phyloP scores from a whole-genome alignment of 768 basidiomycete species.

The Phylloporus sp. region DNA sequence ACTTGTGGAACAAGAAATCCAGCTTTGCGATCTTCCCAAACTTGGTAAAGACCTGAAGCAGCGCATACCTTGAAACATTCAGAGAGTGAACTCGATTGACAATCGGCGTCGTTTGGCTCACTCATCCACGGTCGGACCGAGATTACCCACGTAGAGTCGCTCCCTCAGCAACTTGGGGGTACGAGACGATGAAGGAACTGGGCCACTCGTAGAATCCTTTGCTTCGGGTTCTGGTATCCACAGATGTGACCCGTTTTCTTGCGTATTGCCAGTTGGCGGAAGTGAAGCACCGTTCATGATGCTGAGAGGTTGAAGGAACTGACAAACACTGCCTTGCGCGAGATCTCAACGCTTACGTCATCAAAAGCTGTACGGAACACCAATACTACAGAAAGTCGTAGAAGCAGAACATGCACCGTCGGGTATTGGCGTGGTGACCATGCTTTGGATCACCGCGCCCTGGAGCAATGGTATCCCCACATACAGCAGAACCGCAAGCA shows the following conservation, averaged over 20 bases:
- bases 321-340: not conserved
- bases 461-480: too few species aligned
- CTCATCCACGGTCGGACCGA: conserved; percentile 86
- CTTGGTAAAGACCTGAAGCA: conserved; percentile 87
- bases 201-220: conserved; percentile 12
- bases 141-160: conserved; percentile 85
- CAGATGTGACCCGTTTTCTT: conserved; percentile 19
- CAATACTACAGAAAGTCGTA: too few species aligned
- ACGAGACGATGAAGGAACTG: conserved; percentile 23
- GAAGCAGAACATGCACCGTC: not conserved
- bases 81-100: conserved; percentile 1
- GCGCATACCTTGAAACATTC: conserved; percentile 57
- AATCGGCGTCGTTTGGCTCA: conserved; percentile 32
- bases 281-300: conserved; percentile 13
- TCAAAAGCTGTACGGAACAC: too few species aligned
- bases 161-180: conserved; percentile 47
- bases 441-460: too few species aligned
- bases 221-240: conserved; percentile 31
- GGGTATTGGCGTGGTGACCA: too few species aligned
- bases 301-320: not conserved
- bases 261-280: not conserved
- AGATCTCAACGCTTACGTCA: conserved; percentile 13
- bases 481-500: too few species aligned
- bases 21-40: conserved; percentile 90
- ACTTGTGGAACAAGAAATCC: conserved; percentile 94